A percentile compares a stretch with the other conserved stretches of the same genome.
Evolutionary conservation across 257 asterid genomes (phyloP).

Genomic region (Haberlea rhodopensis): DNA sequence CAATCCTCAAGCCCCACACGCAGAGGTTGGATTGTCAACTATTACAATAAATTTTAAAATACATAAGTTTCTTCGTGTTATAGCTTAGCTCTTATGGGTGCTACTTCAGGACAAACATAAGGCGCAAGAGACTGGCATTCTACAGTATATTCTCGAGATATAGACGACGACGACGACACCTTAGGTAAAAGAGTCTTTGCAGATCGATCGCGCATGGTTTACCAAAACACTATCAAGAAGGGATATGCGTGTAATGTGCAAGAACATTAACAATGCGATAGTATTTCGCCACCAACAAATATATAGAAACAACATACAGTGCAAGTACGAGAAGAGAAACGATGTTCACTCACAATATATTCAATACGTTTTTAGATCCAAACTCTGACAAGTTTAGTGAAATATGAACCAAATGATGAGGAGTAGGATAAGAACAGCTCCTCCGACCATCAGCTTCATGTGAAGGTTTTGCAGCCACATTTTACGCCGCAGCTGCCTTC

Average conservation of each 20-base stretch:
- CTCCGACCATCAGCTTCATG: conserved; percentile 77
- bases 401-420: conserved; percentile 64
- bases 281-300: not conserved
- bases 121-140: not conserved
- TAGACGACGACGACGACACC: not conserved
- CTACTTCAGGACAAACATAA: too few species aligned
- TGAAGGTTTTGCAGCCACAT: conserved; percentile 96
- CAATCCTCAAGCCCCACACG: not conserved
- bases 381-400: conserved; percentile 48
- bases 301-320: not conserved
- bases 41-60: not conserved
- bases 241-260: not conserved
- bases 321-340: not conserved
- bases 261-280: not conserved
- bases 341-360: conserved; percentile 9
- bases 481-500: conserved; percentile 84
- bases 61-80: not conserved
- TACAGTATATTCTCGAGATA: not conserved
- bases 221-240: not conserved
- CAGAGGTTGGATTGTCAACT: not conserved
- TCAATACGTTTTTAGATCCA: conserved; percentile 15
- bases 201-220: not conserved
- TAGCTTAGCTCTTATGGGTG: not conserved
- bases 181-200: not conserved
- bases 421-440: conserved; percentile 44